These are phyloP conservation scores for Xylaria sp. DNA, from an alignment of 2,329 filamentous ascomycete species.

Conservation along the genomic window DNA sequence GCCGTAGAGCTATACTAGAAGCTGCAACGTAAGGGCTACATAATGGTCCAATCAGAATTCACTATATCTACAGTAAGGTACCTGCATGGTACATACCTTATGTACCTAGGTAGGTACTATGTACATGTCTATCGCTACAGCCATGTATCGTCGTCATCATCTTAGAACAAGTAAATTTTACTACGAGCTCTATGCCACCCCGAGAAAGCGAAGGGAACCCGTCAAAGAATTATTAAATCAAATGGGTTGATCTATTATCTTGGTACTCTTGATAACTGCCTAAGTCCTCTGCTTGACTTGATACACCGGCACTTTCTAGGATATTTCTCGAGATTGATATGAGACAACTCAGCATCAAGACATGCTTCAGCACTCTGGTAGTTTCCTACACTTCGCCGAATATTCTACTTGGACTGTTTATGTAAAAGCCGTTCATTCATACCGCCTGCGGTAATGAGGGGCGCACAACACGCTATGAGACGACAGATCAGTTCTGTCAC, in stretches of 20 bases:
- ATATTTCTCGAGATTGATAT: not conserved
- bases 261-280: not conserved
- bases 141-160: not conserved
- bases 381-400: not conserved
- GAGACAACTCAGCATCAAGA: not conserved
- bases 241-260: not conserved
- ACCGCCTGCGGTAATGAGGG: not conserved
- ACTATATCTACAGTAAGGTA: not conserved
- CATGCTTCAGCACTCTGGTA: not conserved
- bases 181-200: not conserved
- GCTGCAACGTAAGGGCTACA: not conserved
- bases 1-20: not conserved
- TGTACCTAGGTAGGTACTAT: not conserved
- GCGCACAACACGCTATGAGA: conserved; percentile 47
- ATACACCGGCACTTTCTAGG: not conserved
- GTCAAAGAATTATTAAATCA: not conserved
- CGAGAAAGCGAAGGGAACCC: not conserved
- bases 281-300: too few species aligned
- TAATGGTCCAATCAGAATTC: not conserved
- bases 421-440: not conserved
- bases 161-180: not conserved
- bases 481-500: conserved; percentile 59
- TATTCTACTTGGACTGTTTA: not conserved
- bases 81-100: not conserved
- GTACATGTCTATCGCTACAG: not conserved